phyloP scores from a whole-genome alignment of 108 stramenopile genomes.

The Conticribra guillardii region DNA sequence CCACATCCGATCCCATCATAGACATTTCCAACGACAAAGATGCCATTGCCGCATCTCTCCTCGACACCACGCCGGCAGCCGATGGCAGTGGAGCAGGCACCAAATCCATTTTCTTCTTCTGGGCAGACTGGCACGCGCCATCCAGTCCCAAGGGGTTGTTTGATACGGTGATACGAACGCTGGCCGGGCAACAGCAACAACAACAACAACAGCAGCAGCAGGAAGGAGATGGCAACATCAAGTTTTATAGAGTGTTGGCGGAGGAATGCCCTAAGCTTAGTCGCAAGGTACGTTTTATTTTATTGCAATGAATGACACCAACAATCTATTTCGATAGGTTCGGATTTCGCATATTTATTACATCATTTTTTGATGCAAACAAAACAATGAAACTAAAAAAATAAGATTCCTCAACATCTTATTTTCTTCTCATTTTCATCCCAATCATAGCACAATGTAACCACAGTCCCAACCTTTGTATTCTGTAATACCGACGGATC shows the following conservation, averaged over 20 bases:
- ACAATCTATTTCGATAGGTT: too few relatives aligned
- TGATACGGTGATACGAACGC: conserved; percentile 56
- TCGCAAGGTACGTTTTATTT: conserved; percentile 25
- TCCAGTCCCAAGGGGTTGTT: conserved; percentile 63
- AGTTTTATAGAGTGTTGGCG: conserved; percentile 71
- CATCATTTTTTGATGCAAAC: too few relatives aligned
- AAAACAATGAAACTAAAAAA: too few relatives aligned
- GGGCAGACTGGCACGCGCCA: conserved; percentile 90
- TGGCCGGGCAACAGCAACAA: conserved; percentile 28
- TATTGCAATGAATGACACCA: too few relatives aligned
- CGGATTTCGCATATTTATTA: too few relatives aligned
- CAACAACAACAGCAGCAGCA: background rate
- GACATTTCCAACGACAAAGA: conserved; percentile 40
- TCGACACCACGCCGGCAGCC: conserved; percentile 5
- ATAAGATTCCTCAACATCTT: conserved; percentile 1
- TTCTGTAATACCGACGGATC: conserved; percentile 59
- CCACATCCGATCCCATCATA: conserved; percentile 7
- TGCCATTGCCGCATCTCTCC: conserved; percentile 29
- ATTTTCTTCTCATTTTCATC: background rate
- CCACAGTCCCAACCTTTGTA: conserved; percentile 90
- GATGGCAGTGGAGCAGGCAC: background rate
- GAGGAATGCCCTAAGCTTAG: conserved; percentile 69
- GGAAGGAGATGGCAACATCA: conserved; percentile 2
- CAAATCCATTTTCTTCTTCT: conserved; percentile 83
- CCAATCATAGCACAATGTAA: conserved; percentile 60